Percentiles rank a stretch among this genome's conserved stretches.
Evolutionary conservation across 1,139 yeast species (phyloP).

Genomic region (Saccharomycopsis phalli): DNA sequence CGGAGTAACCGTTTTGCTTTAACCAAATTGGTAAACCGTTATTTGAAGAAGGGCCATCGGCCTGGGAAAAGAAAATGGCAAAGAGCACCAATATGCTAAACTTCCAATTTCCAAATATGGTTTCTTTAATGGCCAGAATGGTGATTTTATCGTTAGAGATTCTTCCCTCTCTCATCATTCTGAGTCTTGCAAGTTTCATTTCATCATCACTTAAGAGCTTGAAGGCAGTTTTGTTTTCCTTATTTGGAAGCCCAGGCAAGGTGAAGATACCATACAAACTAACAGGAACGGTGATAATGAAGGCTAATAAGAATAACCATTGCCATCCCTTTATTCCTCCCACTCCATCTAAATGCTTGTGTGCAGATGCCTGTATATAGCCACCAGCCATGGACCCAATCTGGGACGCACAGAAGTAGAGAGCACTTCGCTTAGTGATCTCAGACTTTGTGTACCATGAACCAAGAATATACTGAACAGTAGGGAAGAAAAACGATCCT

Average conservation of each 20-base stretch:
- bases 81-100: conserved; percentile 26
- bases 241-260: conserved; percentile 23
- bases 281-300: conserved; percentile 22
- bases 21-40: conserved; percentile 26
- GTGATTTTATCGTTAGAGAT: conserved; percentile 22
- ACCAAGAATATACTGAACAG: conserved; percentile 53
- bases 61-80: conserved; percentile 28
- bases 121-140: conserved; percentile 18
- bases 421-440: conserved; percentile 23
- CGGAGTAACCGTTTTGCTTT: conserved; percentile 23
- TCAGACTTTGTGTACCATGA: conserved; percentile 27
- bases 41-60: conserved; percentile 27
- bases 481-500: conserved; percentile 41
- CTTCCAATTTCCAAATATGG: conserved; percentile 23
- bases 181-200: conserved; percentile 22
- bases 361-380: conserved; percentile 22
- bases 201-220: conserved; percentile 20
- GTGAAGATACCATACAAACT: conserved; percentile 23
- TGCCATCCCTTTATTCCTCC: conserved; percentile 22
- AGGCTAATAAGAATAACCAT: conserved; percentile 20
- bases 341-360: conserved; percentile 19
- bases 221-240: conserved; percentile 8
- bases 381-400: conserved; percentile 23
- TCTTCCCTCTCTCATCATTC: conserved; percentile 20
- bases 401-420: conserved; percentile 24